These are phyloP conservation scores for Periconia sp. DNA, from an alignment of 2,329 filamentous ascomycete species.

Conservation along the genomic window DNA sequence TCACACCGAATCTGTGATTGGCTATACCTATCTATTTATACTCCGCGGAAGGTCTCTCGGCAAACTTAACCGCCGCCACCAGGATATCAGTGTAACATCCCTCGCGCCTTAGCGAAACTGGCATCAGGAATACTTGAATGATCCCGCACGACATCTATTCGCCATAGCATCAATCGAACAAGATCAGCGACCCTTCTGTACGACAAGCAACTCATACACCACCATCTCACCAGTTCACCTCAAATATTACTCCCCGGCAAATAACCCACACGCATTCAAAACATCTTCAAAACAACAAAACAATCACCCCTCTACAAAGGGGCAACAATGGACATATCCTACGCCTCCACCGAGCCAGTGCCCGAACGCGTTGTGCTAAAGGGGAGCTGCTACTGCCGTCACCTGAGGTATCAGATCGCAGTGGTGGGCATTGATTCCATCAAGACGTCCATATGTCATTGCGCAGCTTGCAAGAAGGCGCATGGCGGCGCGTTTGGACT, in stretches of 20 bases:
- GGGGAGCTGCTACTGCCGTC: conserved; percentile 53
- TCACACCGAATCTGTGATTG: background rate
- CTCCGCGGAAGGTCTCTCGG: background rate
- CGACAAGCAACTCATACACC: background rate
- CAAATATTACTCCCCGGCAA: background rate
- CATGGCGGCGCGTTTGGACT: conserved; percentile 56
- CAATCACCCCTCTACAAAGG: background rate
- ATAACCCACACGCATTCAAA: too few relatives aligned
- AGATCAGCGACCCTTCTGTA: too few relatives aligned
- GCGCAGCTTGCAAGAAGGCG: conserved; percentile 57
- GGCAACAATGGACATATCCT: background rate
- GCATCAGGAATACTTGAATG: background rate
- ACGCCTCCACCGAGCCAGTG: background rate
- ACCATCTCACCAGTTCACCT: background rate
- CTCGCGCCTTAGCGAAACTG: background rate
- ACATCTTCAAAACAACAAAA: background rate
- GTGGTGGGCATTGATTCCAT: conserved; percentile 51
- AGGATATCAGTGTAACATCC: background rate
- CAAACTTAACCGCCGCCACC: background rate
- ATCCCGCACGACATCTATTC: background rate
- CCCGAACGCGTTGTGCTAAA: conserved; percentile 21
- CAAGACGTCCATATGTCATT: conserved; percentile 57
- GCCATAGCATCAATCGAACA: background rate
- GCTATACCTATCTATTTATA: background rate
- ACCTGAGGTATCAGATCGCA: conserved; percentile 50